These are phyloP conservation scores for Mortierella sp. DNA, from an alignment of 371 early-diverging fungal genomes.

Conservation along the genomic window DNA sequence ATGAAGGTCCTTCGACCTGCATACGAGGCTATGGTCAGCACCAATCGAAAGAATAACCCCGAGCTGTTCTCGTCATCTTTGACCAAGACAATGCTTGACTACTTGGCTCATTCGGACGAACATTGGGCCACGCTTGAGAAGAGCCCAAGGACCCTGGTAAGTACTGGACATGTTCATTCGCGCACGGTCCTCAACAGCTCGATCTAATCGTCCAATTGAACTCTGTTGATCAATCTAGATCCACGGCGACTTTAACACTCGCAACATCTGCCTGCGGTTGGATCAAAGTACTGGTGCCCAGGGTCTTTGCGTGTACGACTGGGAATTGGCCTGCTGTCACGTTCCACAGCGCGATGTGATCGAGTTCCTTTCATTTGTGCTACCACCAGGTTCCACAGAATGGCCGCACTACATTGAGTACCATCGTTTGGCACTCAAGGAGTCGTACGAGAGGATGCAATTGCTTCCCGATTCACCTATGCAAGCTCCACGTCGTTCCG, in stretches of 20 bases:
- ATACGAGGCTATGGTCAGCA: slow-evolving; percentile 42
- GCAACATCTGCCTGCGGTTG: slow-evolving; percentile 43
- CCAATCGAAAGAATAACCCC: slow-evolving; percentile 34
- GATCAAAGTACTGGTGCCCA: slow-evolving; percentile 32
- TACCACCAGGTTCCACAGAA: slow-evolving; percentile 43
- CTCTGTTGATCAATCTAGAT: slow-evolving; percentile 12
- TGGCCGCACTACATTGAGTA: slow-evolving; percentile 54
- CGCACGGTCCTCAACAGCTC: too few species aligned
- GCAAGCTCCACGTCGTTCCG: neutral
- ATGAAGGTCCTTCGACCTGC: slow-evolving; percentile 39
- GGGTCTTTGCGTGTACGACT: slow-evolving; percentile 41
- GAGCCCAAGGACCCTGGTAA: slow-evolving; percentile 47
- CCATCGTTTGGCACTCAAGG: slow-evolving; percentile 47
- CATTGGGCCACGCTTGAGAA: slow-evolving; percentile 41
- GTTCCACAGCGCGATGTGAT: slow-evolving; percentile 52
- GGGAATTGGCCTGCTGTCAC: slow-evolving; percentile 53
- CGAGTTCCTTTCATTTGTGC: slow-evolving; percentile 52
- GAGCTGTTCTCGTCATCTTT: slow-evolving; percentile 23
- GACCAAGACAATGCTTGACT: slow-evolving; percentile 31
- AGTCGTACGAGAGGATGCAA: slow-evolving; percentile 10
- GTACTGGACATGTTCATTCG: neutral
- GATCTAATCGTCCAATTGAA: neutral
- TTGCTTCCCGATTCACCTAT: neutral
- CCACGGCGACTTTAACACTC: slow-evolving; percentile 51
- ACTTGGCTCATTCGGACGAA: slow-evolving; percentile 34